Evolutionary conservation across 2,329 filamentous ascomycete genomes (phyloP).

Genomic region (Coniochaeta sp.): DNA sequence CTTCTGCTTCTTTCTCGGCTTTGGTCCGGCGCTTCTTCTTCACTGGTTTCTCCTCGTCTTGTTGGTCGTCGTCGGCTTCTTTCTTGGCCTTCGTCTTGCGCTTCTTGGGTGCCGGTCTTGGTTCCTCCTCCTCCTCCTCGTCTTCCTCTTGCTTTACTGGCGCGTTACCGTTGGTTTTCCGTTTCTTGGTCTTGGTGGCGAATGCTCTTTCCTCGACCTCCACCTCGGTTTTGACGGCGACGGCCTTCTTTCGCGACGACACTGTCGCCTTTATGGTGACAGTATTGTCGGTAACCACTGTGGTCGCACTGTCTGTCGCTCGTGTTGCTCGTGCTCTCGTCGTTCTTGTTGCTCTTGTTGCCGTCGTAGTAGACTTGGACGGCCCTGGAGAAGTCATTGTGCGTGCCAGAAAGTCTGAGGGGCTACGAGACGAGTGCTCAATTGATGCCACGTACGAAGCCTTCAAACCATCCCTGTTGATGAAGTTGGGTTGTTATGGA

Average conservation of each 20-base stretch:
- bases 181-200: neutral
- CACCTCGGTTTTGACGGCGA: neutral
- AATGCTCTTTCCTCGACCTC: neutral
- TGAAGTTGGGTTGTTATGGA: too few relatives aligned
- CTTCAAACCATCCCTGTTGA: neutral
- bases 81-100: conserved; percentile 20
- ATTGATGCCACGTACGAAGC: neutral
- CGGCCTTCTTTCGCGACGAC: neutral
- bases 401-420: neutral
- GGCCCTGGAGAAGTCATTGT: neutral
- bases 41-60: neutral
- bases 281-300: neutral
- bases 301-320: neutral
- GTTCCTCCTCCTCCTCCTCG: neutral
- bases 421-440: neutral
- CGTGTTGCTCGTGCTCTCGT: neutral
- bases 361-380: neutral
- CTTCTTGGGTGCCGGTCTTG: conserved; percentile 9
- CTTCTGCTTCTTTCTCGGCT: conserved; percentile 30
- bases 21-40: conserved; percentile 17
- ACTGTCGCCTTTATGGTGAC: neutral
- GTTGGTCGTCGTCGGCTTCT: conserved; percentile 30
- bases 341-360: neutral
- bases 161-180: neutral
- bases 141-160: neutral